Evolutionary conservation across 257 asterid species (phyloP), one percentile per base, ranked within the genome.

Genomic region (Solanum okadae): DNA sequence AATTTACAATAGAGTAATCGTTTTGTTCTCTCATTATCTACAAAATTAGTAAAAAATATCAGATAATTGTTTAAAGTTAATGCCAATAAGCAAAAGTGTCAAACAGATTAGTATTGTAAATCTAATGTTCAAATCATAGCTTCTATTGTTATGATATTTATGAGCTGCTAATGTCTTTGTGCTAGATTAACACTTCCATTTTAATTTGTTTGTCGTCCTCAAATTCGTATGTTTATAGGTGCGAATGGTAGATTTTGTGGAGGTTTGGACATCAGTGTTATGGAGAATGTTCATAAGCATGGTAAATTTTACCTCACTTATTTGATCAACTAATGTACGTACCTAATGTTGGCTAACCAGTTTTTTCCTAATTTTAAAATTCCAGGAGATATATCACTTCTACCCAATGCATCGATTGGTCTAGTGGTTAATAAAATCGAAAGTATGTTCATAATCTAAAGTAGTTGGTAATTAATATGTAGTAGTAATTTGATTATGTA

Each of bases 351-450:
- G 14, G 5, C 70, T 82, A 6, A 82, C 70, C 86, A 46, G 20
- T 14, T 82, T 49, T 40, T 46, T 49, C 68, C 31, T 20, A 44
- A 44, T 52, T 82, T 82, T 5, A 31, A 49, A 29, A 27, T 5
- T 46, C 2, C 82, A 85, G 87, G 82, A 31, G 82, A 85, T 8
- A 85, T 85, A 68, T 63, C 79, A 67, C 61, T 65, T 85, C 8
- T 85, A 71, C 87, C 87, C 0, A 82, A 85, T 27, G 76, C 87
- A 25, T 85, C 87, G 3, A n/a, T 93, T 33, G 91, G 93, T 25
- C 76, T 94, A 56, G 40, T 93, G 86, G 91, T 94, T 1, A 90
- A 92, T 86, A 91, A 89, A 42, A 83, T 94, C 29, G 96, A 93
- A 92, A 93, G 96, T 94, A 89, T 18, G 86, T 49, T 2, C 37